A percentile compares a stretch with the other conserved stretches of the same genome.
Evolutionary conservation across 1,284 basidiomycete genomes (phyloP).

Genomic region (Pisolithus thermaeus): DNA sequence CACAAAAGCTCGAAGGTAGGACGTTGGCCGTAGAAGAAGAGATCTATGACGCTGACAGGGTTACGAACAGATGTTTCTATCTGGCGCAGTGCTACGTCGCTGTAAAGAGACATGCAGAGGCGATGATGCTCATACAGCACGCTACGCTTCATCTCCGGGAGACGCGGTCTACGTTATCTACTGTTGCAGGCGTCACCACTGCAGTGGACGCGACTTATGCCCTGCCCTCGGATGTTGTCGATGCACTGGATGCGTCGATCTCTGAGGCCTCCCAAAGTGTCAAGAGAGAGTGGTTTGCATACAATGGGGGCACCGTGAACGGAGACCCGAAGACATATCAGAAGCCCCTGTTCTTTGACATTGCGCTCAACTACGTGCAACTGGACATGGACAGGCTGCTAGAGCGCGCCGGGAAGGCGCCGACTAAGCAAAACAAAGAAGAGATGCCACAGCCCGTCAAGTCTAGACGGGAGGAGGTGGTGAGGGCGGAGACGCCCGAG

Average conservation of each 20-base stretch:
- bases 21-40: conserved; percentile 3
- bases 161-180: conserved; percentile 45
- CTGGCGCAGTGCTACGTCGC: conserved; percentile 66
- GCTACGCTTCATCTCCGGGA: conserved; percentile 68
- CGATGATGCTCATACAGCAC: conserved; percentile 63
- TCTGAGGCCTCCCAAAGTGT: conserved; percentile 45
- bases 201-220: conserved; percentile 47
- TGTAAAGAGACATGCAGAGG: conserved; percentile 66
- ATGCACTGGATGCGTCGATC: conserved; percentile 47
- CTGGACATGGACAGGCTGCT: conserved; percentile 76
- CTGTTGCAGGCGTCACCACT: conserved; percentile 36
- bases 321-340: conserved; percentile 47
- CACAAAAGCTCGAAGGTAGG: conserved; percentile 69
- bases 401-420: conserved; percentile 61
- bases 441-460: conserved; percentile 21
- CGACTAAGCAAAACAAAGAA: conserved; percentile 15
- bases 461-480: conserved; percentile 21
- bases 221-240: conserved; percentile 40
- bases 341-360: conserved; percentile 89
- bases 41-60: background rate
- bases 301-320: conserved; percentile 57
- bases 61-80: conserved; percentile 52
- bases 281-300: conserved; percentile 78
- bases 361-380: conserved; percentile 89
- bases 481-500: conserved; percentile 37